Percentiles rank a stretch among this genome's conserved stretches.
Conservation (phyloP, 495 filamentous ascomycete species). For the Penicillium pancosmium region DNA sequence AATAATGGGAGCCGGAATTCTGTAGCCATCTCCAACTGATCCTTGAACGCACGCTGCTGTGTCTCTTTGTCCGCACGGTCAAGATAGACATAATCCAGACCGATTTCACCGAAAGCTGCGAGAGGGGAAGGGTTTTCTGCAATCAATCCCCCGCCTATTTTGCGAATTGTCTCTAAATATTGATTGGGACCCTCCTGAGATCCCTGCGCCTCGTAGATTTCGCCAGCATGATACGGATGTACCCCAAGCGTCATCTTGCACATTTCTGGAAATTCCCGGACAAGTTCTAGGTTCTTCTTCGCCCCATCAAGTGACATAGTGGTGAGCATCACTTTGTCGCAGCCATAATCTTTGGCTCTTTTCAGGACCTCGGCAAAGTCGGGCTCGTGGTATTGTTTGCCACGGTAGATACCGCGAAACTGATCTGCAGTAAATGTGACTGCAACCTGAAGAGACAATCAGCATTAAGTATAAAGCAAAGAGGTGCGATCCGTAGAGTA, state of each 20-base stretch:
- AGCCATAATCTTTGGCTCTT: slow-evolving; percentile 26
- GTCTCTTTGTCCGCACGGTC: slow-evolving; percentile 31
- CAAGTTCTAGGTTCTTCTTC: slow-evolving; percentile 21
- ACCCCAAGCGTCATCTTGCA: slow-evolving; percentile 38
- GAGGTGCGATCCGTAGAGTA: background rate
- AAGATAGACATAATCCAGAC: slow-evolving; percentile 35
- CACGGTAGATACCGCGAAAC: slow-evolving; percentile 37
- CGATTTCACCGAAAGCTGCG: slow-evolving; percentile 36
- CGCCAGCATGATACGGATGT: slow-evolving; percentile 32
- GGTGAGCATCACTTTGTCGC: slow-evolving; percentile 30
- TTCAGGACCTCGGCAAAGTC: slow-evolving; percentile 30
- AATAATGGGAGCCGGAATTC: slow-evolving; percentile 31
- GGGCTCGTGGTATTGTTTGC: slow-evolving; percentile 33
- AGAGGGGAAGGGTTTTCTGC: slow-evolving; percentile 21
- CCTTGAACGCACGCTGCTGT: slow-evolving; percentile 32
- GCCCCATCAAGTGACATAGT: slow-evolving; percentile 31
- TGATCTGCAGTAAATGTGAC: slow-evolving; percentile 38
- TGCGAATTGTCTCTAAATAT: slow-evolving; percentile 15
- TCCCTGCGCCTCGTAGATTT: slow-evolving; percentile 24
- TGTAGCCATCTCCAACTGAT: slow-evolving; percentile 29
- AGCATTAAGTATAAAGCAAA: background rate
- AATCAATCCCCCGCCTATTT: slow-evolving; percentile 16
- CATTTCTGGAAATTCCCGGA: slow-evolving; percentile 22
- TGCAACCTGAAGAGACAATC: slow-evolving; percentile 22
- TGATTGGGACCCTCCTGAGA: background rate